A percentile compares a stretch with the other conserved stretches of the same genome.
phyloP scores from a whole-genome alignment of 768 basidiomycete genomes.

The Podaxis sp. region DNA sequence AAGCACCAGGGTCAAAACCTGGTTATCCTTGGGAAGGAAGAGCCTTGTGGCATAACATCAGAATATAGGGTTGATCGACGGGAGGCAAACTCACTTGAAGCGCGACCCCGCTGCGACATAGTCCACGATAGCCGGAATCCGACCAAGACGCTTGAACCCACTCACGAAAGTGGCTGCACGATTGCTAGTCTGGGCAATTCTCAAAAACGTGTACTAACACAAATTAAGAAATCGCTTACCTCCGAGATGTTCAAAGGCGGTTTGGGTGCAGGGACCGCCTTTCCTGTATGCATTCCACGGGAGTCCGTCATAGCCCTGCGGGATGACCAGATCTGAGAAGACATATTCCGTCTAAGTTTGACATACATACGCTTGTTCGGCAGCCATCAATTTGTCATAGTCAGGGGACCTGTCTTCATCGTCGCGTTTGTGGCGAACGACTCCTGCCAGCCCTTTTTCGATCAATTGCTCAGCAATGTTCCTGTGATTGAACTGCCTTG shows the following conservation, averaged over 20 bases:
- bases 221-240: constrained; percentile 37
- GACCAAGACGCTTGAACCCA: constrained; percentile 87
- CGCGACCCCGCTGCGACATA: constrained; percentile 93
- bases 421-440: constrained; percentile 89
- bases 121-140: constrained; percentile 84
- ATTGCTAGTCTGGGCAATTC: constrained; percentile 46
- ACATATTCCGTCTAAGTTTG: neutral
- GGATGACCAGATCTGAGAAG: neutral
- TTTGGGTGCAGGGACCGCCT: constrained; percentile 79
- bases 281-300: constrained; percentile 89
- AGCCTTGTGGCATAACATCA: constrained; percentile 45
- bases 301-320: constrained; percentile 72
- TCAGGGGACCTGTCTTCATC: constrained; percentile 97
- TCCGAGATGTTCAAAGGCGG: constrained; percentile 92
- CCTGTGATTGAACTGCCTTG: constrained; percentile 35
- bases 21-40: constrained; percentile 87
- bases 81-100: constrained; percentile 68
- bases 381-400: constrained; percentile 93
- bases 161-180: constrained; percentile 89
- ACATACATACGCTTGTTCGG: constrained; percentile 79
- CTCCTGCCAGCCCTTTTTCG: constrained; percentile 89
- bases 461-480: constrained; percentile 93
- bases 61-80: neutral
- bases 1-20: constrained; percentile 89
- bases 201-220: constrained; percentile 4